Percentiles rank a stretch among this genome's conserved stretches.
phyloP scores from a whole-genome alignment of 2,329 filamentous ascomycete species.

The Hymenoscyphus scutula region DNA sequence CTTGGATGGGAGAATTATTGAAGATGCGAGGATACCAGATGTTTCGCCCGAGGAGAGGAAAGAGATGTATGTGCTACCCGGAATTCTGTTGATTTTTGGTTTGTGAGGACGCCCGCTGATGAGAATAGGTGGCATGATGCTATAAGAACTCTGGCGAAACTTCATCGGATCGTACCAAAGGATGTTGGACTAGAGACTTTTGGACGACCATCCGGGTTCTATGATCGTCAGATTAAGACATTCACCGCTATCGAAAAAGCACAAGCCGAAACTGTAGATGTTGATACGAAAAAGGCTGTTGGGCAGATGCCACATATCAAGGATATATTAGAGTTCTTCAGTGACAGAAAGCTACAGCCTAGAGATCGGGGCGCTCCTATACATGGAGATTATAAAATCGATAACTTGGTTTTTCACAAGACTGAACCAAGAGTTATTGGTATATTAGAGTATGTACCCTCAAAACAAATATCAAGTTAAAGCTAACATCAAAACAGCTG shows the following conservation, averaged over 20 bases:
- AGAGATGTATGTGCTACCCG: constrained; percentile 57
- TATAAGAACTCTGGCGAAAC: constrained; percentile 75
- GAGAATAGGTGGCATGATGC: constrained; percentile 72
- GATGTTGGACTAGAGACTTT: constrained; percentile 68
- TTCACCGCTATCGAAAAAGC: constrained; percentile 75
- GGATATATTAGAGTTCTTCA: constrained; percentile 77
- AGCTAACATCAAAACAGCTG: no score
- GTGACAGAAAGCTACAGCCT: constrained; percentile 66
- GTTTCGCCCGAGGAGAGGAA: constrained; percentile 66
- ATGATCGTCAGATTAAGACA: constrained; percentile 79
- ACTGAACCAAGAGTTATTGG: constrained; percentile 86
- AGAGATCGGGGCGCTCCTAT: constrained; percentile 75
- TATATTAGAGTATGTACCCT: constrained; percentile 70
- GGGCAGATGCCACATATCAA: constrained; percentile 81
- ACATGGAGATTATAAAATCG: constrained; percentile 96
- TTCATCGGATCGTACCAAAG: constrained; percentile 71
- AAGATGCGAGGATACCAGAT: constrained; percentile 78
- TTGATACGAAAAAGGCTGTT: constrained; percentile 72
- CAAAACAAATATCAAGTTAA: no score
- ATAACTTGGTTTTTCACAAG: constrained; percentile 86
- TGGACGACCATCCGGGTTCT: constrained; percentile 75
- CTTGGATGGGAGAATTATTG: constrained; percentile 88
- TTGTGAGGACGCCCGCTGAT: constrained; percentile 9
- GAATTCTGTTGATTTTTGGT: not conserved
- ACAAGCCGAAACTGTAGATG: constrained; percentile 73